Conservation (phyloP, 768 basidiomycete species). For the Trametes coccinea region DNA sequence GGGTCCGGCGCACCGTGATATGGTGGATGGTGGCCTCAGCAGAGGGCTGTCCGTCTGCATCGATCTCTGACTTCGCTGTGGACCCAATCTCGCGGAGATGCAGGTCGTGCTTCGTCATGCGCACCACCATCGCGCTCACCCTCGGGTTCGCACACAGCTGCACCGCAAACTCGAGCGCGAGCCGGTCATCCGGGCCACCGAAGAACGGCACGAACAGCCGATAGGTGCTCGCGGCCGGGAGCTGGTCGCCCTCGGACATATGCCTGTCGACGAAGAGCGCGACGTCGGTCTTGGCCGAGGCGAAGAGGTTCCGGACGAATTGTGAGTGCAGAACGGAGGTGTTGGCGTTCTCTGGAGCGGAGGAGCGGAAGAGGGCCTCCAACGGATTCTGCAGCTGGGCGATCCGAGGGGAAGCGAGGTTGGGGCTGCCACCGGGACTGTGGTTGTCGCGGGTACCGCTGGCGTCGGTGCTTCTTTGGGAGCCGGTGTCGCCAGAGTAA, state of each 20-base stretch:
- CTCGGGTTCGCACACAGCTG: conserved; percentile 70
- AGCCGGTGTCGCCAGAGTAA: conserved; percentile 3
- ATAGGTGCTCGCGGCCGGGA: conserved; percentile 35
- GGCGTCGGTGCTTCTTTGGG: neutral
- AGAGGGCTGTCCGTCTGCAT: conserved; percentile 16
- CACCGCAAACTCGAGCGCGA: conserved; percentile 77
- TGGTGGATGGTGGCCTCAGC: neutral
- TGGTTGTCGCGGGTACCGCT: conserved; percentile 29
- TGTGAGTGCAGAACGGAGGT: conserved; percentile 70
- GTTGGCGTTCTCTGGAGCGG: conserved; percentile 45
- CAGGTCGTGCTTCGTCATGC: conserved; percentile 47
- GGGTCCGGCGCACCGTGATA: conserved; percentile 31
- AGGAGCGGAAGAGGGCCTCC: conserved; percentile 67
- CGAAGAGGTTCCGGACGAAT: conserved; percentile 82
- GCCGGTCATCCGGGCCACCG: conserved; percentile 91
- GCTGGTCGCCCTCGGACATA: conserved; percentile 32
- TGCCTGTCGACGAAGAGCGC: conserved; percentile 82
- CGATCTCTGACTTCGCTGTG: conserved; percentile 30
- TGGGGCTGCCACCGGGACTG: conserved; percentile 24
- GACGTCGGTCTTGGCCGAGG: conserved; percentile 70
- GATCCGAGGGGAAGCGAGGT: neutral
- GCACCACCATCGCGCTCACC: conserved; percentile 73
- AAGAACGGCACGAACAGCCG: conserved; percentile 89
- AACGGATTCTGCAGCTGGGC: conserved; percentile 55
- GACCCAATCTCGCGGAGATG: conserved; percentile 35